A percentile compares a stretch with the other conserved stretches of the same genome.
Conservation (phyloP, 768 basidiomycete genomes). For the Serpula lacrymans region DNA sequence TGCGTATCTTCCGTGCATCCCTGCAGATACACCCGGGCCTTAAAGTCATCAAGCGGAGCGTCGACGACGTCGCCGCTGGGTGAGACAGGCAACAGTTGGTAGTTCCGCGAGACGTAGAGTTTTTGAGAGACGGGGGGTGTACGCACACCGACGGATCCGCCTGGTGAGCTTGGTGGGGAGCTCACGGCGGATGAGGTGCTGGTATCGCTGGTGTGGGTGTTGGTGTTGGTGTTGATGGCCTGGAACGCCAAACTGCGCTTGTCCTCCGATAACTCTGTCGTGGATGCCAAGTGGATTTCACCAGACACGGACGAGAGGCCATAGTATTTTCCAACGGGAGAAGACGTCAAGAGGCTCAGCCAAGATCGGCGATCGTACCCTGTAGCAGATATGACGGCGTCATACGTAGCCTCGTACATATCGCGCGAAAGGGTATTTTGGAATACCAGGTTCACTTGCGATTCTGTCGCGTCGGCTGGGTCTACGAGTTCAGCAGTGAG, state of each 20-base stretch:
- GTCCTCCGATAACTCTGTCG: conserved; percentile 3
- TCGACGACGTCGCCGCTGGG: conserved; percentile 2
- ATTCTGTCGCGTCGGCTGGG: neutral
- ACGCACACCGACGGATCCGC: conserved; percentile 12
- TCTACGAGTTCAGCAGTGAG: conserved; percentile 23
- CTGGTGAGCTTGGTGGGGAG: conserved; percentile 12
- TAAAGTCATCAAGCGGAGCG: conserved; percentile 5
- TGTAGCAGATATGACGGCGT: conserved; percentile 49
- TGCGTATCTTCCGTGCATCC: conserved; percentile 36
- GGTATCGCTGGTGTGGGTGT: neutral
- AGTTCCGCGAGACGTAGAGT: conserved; percentile 38
- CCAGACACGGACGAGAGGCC: conserved; percentile 21
- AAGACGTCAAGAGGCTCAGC: conserved; percentile 39
- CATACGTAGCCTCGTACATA: conserved; percentile 34
- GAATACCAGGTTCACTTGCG: conserved; percentile 23
- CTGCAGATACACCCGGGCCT: conserved; percentile 33
- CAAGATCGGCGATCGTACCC: conserved; percentile 51
- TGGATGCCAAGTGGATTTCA: conserved; percentile 9
- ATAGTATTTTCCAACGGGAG: conserved; percentile 35
- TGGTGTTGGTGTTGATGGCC: conserved; percentile 1
- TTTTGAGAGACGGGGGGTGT: conserved; percentile 20
- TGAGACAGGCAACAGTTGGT: conserved; percentile 35
- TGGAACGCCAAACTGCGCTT: conserved; percentile 5
- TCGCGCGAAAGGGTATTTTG: conserved; percentile 36
- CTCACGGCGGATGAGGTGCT: conserved; percentile 1